Evolutionary conservation across 2,329 filamentous ascomycete species (phyloP).

Genomic region (Alternaria angustiovoidea): DNA sequence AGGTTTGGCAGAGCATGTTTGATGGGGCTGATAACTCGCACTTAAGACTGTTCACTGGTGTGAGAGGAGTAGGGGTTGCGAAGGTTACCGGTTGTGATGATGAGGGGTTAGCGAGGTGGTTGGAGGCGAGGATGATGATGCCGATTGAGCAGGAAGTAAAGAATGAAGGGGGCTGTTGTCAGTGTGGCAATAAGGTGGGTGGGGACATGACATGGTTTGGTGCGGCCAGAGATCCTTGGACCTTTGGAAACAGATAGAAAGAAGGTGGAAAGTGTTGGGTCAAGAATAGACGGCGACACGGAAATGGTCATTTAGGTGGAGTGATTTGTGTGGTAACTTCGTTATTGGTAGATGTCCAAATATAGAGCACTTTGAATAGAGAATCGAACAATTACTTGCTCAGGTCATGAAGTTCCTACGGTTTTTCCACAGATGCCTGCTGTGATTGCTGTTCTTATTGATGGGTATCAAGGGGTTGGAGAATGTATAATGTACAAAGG

Average conservation of each 20-base stretch:
- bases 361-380: background rate
- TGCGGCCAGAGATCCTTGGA: constrained; percentile 28
- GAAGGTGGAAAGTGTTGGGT: background rate
- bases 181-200: constrained; percentile 24
- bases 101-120: constrained; percentile 53
- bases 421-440: background rate
- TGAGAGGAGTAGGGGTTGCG: constrained; percentile 56
- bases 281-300: background rate
- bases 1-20: constrained; percentile 56
- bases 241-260: constrained; percentile 29
- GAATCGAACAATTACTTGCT: background rate
- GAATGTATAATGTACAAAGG: background rate
- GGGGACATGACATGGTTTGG: constrained; percentile 25
- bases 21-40: constrained; percentile 52
- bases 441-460: background rate
- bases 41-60: constrained; percentile 55
- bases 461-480: background rate
- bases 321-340: no score
- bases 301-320: no score
- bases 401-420: no score
- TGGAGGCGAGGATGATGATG: constrained; percentile 57
- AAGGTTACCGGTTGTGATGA: constrained; percentile 55
- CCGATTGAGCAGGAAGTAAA: constrained; percentile 28
- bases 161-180: constrained; percentile 39
- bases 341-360: no score